Conservation (phyloP, 306 rosid species). For the Calophaca sinica region DNA sequence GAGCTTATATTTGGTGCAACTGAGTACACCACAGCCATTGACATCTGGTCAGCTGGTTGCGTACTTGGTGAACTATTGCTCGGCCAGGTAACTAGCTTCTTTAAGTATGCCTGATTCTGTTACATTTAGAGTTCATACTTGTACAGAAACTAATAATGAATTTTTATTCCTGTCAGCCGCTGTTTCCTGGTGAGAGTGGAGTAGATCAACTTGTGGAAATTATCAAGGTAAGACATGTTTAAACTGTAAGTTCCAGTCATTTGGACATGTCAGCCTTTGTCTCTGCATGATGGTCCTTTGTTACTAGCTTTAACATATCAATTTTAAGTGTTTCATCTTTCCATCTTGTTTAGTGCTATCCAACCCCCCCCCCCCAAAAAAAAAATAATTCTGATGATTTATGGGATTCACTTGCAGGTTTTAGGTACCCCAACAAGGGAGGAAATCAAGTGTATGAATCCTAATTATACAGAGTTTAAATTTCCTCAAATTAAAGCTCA, state of each 20-base stretch:
- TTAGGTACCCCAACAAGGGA: constrained; percentile 98
- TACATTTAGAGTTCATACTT: constrained; percentile 28
- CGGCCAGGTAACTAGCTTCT: constrained; percentile 71
- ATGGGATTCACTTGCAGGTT: constrained; percentile 63
- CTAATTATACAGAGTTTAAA: constrained; percentile 90
- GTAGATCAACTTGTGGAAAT: constrained; percentile 96
- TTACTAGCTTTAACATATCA: constrained; percentile 21
- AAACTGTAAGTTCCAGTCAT: not conserved
- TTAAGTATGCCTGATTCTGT: constrained; percentile 16
- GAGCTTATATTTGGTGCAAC: constrained; percentile 97
- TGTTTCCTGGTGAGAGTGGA: constrained; percentile 93
- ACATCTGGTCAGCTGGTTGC: constrained; percentile 98
- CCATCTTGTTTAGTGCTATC: not conserved
- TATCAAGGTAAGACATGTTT: constrained; percentile 68
- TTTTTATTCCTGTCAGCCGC: constrained; percentile 66
- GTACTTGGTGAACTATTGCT: constrained; percentile 92
- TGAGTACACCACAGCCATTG: constrained; percentile 90
- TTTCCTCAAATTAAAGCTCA: constrained; percentile 97
- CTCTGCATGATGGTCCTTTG: constrained; percentile 11
- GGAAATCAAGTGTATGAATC: constrained; percentile 98
- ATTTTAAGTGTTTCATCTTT: not conserved
- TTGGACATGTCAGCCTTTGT: not conserved
- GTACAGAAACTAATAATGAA: constrained; percentile 43
- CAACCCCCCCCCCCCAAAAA: no score
- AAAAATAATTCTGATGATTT: constrained; percentile 29